Evolutionary conservation across 129 eudicot genomes (phyloP).

Genomic region (Apium graveolens): DNA sequence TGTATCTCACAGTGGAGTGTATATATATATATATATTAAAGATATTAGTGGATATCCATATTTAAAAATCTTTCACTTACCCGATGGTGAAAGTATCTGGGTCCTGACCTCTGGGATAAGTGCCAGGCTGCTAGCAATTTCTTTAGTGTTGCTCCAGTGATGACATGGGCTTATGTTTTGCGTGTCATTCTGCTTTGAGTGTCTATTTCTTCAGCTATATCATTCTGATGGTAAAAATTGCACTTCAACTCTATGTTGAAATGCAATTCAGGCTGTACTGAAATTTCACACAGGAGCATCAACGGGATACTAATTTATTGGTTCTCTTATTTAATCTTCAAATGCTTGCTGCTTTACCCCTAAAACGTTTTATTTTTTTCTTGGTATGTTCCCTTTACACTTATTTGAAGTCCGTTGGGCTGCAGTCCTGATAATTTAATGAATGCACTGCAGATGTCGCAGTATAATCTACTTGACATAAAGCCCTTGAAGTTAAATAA

Average conservation of each 20-base stretch:
- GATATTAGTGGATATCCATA: too few species aligned
- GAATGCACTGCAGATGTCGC: conserved; percentile 49
- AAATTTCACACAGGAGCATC: too few species aligned
- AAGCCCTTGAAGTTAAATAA: conserved; percentile 39
- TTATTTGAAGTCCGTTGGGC: not conserved
- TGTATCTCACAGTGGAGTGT: not conserved
- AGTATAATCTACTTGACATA: conserved; percentile 30
- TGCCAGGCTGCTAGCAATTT: not conserved
- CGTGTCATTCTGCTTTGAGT: not conserved
- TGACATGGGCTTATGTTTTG: not conserved
- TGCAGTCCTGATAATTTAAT: not conserved
- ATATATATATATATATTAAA: too few species aligned
- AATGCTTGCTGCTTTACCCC: too few species aligned
- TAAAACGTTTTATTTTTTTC: too few species aligned
- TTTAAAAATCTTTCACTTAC: not conserved
- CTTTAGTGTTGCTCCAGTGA: not conserved
- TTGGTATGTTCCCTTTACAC: too few species aligned
- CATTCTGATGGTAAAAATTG: not conserved
- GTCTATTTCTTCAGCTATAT: not conserved
- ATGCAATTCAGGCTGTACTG: too few species aligned
- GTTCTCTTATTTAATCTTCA: too few species aligned
- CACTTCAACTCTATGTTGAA: too few species aligned
- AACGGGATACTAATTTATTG: too few species aligned
- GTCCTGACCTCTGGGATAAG: not conserved
- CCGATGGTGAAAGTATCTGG: not conserved